phyloP scores from a whole-genome alignment of 164 flowering plant genomes.

The Protea cynaroides region DNA sequence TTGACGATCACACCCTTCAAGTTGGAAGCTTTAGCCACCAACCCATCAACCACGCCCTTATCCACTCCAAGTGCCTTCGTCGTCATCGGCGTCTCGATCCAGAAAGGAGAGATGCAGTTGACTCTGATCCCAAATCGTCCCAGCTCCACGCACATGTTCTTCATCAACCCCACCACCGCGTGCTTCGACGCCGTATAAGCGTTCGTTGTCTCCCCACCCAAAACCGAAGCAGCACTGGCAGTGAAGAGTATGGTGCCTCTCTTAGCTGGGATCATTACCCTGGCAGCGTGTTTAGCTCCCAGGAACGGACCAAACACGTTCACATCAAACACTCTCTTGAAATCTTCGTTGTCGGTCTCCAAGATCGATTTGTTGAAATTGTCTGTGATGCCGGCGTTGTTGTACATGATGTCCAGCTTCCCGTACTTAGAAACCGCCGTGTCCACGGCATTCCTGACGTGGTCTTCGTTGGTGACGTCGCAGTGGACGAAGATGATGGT shows the following conservation, averaged over 20 bases:
- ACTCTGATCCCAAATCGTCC: constrained; percentile 22
- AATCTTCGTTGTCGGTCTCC: no score
- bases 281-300: no score
- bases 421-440: constrained; percentile 17
- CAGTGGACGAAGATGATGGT: constrained; percentile 18
- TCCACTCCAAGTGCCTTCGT: no score
- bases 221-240: constrained; percentile 9
- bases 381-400: constrained; percentile 22
- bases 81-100: no score
- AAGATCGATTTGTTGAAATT: constrained; percentile 3
- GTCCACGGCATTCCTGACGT: constrained; percentile 16
- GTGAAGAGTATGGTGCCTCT: constrained; percentile 32
- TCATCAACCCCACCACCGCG: constrained; percentile 29
- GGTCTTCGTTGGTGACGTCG: constrained; percentile 17
- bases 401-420: constrained; percentile 25
- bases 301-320: no score
- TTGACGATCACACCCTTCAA: no score
- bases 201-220: not conserved
- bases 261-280: no score
- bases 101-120: no score
- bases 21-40: no score
- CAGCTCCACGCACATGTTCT: constrained; percentile 15
- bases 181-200: constrained; percentile 26
- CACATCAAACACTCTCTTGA: no score
- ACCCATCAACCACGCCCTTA: no score